Evolutionary conservation across 441 rosid genomes (phyloP), one percentile per base, ranked within the genome.

Genomic region (Jatropha podagrica): DNA sequence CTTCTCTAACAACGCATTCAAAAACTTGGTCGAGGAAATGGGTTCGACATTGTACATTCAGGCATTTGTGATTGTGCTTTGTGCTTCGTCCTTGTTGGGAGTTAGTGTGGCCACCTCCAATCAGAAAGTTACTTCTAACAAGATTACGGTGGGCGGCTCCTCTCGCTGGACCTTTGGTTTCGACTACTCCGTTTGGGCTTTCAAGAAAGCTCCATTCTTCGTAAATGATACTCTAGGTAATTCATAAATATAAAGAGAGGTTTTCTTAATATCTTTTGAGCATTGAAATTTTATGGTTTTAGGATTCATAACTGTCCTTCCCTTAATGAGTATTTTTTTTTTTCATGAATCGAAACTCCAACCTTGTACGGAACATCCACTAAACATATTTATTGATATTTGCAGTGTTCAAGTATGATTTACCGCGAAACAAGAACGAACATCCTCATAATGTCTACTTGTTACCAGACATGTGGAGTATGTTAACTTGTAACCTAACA

Each of bases 371-470:
- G 23, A 23, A 23, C 23, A 23, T 23, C 23, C 23, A 23, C 23
- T 42, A 42, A 42, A 42, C 46, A 4, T 42, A 42, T 4, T 4
- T 42, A 7, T 23, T 23, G 23, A 23, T 38, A 2, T 1, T 40
- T 20, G 27, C 77, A 91, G 93, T 91, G 65, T 89, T 91, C 82
- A 91, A 88, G 77, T 91, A 87, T 27, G 84, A 84, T 23, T 79
- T 85, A 41, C 94, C 91, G 5, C 82, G 64, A 56, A n/a, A 54
- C n/a, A 68, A 46, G 15, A 76, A 69, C 10, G 81, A 78, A 1
- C 83, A 79, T 72, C 86, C 91, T 0, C 97, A 91, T 37, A 90
- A 82, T 3, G 92, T 91, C 23, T 90, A 91, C 82, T 58, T 85
- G 80, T 74, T 90, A 12, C 85, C 88, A 0, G 73, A 90, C 77